Evolutionary conservation across 2,329 filamentous ascomycete species (phyloP).

Genomic region (Epichloe sp.): DNA sequence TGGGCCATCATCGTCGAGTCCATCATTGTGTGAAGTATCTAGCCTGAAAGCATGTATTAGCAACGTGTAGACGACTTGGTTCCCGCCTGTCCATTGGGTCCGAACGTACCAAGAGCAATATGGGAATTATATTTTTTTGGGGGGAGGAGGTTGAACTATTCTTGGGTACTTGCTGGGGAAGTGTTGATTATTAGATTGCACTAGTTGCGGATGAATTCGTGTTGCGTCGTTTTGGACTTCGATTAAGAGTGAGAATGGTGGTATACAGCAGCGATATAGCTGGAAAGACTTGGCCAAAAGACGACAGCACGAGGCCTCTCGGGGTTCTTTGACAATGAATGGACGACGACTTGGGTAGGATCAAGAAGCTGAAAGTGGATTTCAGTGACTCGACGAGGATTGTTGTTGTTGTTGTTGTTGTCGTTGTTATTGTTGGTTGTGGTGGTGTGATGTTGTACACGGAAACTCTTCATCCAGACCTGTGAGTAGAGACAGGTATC

Average conservation of each 20-base stretch:
- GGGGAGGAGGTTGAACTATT: background rate
- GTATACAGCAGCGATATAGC: conserved; percentile 7
- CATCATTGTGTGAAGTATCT: conserved; percentile 34
- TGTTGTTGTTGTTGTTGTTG: conserved; percentile 6
- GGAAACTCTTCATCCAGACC: conserved; percentile 6
- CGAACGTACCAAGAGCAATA: conserved; percentile 2
- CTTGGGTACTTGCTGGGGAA: background rate
- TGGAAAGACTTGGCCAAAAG: conserved; percentile 3
- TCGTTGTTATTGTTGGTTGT: background rate
- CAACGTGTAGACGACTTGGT: background rate
- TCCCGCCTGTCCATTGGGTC: no score
- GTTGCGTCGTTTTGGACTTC: conserved; percentile 6
- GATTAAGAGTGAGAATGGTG: conserved; percentile 7
- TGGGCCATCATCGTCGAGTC: conserved; percentile 47
- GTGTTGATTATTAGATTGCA: background rate
- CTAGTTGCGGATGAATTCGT: conserved; percentile 1
- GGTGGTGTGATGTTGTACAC: conserved; percentile 15
- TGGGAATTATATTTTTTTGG: background rate
- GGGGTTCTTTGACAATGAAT: conserved; percentile 24
- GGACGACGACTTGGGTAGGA: conserved; percentile 19
- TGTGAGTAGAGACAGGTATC: background rate
- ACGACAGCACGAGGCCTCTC: conserved; percentile 8
- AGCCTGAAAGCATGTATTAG: background rate
- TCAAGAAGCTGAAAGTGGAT: conserved; percentile 4
- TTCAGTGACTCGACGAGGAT: conserved; percentile 16